These are phyloP conservation scores for Plasmodium vivax DNA, from an alignment of 169 alveolate species.

Conservation along the genomic window DNA sequence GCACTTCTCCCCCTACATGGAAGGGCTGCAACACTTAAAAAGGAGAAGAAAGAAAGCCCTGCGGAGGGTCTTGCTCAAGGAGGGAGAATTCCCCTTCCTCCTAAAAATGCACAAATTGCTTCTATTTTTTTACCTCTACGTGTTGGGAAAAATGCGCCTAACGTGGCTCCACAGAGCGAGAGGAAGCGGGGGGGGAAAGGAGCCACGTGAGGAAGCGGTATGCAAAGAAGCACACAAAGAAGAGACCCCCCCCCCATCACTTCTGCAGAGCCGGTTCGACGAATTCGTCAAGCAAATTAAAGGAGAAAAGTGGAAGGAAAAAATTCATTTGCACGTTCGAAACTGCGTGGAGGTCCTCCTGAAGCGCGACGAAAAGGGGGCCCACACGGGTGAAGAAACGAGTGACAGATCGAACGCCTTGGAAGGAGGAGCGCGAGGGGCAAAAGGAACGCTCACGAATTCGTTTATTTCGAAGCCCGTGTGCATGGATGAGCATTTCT, in stretches of 20 bases:
- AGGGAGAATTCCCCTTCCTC: conserved; percentile 27
- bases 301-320: conserved; percentile 10
- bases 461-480: background rate
- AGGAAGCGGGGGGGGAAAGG: background rate
- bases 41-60: conserved; percentile 14
- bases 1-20: background rate
- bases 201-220: background rate
- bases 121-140: conserved; percentile 42
- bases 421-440: background rate
- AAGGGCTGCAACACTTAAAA: background rate
- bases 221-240: background rate
- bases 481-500: background rate
- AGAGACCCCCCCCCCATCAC: background rate
- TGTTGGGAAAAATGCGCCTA: background rate
- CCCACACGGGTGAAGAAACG: background rate
- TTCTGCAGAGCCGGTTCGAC: background rate
- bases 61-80: background rate
- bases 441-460: background rate
- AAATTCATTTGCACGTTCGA: conserved; percentile 10
- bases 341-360: background rate
- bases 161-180: background rate
- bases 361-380: background rate
- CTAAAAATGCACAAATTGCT: conserved; percentile 33
- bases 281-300: conserved; percentile 19
- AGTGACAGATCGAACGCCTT: background rate